Evolutionary conservation across 1,284 basidiomycete genomes (phyloP), one percentile per base, ranked within the genome.

Genomic region (Fomes fomentarius): DNA sequence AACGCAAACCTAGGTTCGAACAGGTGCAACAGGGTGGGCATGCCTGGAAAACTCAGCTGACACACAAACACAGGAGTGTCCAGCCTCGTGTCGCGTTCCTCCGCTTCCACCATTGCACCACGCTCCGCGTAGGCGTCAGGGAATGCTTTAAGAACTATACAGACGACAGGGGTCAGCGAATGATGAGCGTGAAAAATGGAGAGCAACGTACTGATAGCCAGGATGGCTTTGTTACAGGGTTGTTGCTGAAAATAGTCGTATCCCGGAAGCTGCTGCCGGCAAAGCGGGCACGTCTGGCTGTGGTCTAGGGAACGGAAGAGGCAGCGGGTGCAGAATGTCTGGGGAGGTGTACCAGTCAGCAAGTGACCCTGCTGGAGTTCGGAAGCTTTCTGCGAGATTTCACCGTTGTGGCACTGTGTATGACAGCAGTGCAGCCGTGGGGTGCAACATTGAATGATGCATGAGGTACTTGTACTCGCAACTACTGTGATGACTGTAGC

Each of bases 51-150:
- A 40, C 88, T 86, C 44, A 97, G 84, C 47, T 92, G 91, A 68
- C 89, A 93, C 58, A 96, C 85, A 64, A 98, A 95, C 60, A 98
- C 89, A 42, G 96, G 94, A 12, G 93, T 95, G 67, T 94, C 86
- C 48, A 96, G 80, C 25, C 88, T 79, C 6, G 84, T 79, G 65
- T 93, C 82, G 46, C 85, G 86, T 69, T 92, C 91, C 65, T 93
- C 92, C 44, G 82, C 79, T 59, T 88, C 84, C 46, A 93, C 81
- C 15, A 79, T 73, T 8, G 76, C 72, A 22, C 79, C 81, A 33
- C 92, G 79, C 54, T 82, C 77, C 6, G 74, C 69, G 63, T 85
- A 82, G 26, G 76, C 73, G 24, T 74, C 75, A 6, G 87, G 82
- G 66, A 88, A 91, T 1, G 81, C 81, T 57, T 79, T 77, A 53